Evolutionary conservation across 176 grass and related monocot genomes (phyloP), one percentile per base, ranked within the genome.

Genomic region (Tuctoria greenei): DNA sequence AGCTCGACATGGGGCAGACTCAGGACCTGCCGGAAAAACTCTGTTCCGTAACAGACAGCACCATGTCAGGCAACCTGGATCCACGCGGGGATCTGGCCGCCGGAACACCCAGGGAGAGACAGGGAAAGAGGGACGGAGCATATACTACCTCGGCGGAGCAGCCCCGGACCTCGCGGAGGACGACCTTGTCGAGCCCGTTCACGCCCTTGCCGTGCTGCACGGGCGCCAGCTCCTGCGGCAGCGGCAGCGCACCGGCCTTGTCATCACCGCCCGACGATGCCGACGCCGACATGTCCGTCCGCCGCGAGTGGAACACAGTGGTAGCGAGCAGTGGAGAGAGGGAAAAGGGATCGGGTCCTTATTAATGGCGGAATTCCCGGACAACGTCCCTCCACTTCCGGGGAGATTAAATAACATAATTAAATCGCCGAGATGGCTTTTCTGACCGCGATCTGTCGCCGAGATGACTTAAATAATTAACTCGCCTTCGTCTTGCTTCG

Each of bases 151-250:
- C 95, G 15, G 89, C 86, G 16, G 91, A 90, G 86, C 79, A 81
- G 16, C 84, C 81, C 23, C 81, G 58, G 68, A 83, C 82, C 69
- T 89, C 88, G 20, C 86, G 76, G 50, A 97, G 90, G 36, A 97
- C 67, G 46, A 97, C 81, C 84, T 92, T 93, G 8, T 93, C 91
- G 50, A 97, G 79, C 23, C 84, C 91, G 71, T 91, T 97, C 15
- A 47, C 68, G 26, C 91, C 94, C 86, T 87, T 89, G 71, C 84
- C 79, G 8, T 8, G 74, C 75, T 81, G 75, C 15, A 93, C 74
- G 9, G 84, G 73, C 21, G 38, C 64, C 54, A 45, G 44, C 16
- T 20, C 52, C 69, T 67, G 61, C 62, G 20, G 21, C 14, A 1
- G 21, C 55, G 59, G 25, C 58, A 24, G 23, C 28, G 15, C 6